These are phyloP conservation scores for Prunus dulcis DNA, from an alignment of 306 rosid genomes.

Conservation along the genomic window DNA sequence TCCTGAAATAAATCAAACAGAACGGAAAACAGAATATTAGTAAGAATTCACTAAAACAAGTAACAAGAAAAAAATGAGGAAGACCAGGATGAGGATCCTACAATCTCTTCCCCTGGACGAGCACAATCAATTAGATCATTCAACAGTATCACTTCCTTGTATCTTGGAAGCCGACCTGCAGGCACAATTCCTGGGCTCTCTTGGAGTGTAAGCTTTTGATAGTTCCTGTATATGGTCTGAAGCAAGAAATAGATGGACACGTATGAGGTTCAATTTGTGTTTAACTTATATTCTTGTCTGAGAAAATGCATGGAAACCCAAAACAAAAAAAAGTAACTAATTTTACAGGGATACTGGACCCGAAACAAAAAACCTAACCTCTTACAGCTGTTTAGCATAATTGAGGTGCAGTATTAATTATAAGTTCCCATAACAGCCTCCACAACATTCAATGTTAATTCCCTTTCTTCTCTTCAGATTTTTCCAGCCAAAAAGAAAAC, in stretches of 20 bases:
- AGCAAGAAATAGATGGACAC: conserved; percentile 21
- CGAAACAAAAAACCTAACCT: background rate
- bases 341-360: background rate
- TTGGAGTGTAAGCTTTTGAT: conserved; percentile 95
- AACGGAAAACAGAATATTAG: conserved; percentile 18
- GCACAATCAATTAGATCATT: conserved; percentile 98
- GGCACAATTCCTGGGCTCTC: conserved; percentile 99
- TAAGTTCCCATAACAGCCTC: background rate
- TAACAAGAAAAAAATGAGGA: conserved; percentile 13
- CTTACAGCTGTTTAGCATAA: background rate
- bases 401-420: background rate
- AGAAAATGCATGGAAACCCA: background rate
- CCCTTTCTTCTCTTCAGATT: background rate
- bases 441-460: background rate
- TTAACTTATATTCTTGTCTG: background rate
- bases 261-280: background rate
- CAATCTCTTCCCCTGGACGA: conserved; percentile 99
- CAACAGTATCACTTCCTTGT: conserved; percentile 92
- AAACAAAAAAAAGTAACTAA: background rate
- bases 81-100: conserved; percentile 35
- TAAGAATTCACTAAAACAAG: conserved; percentile 17
- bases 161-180: conserved; percentile 97
- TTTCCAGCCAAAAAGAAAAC: background rate
- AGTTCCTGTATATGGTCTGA: conserved; percentile 93
- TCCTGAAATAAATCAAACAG: conserved; percentile 55